Conservation (phyloP, 768 basidiomycete genomes). For the Rhizopogon salebrosus region DNA sequence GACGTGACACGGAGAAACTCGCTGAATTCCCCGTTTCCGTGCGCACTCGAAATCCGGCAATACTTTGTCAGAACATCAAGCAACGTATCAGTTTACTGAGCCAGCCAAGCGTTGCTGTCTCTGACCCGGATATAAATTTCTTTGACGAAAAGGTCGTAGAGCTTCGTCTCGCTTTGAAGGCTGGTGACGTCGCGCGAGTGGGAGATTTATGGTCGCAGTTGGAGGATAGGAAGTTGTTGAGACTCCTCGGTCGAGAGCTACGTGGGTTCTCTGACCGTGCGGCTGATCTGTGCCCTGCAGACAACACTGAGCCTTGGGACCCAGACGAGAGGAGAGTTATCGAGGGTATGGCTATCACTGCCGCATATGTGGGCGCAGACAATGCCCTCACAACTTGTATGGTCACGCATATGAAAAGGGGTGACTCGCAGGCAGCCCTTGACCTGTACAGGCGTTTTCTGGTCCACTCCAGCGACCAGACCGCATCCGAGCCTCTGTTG, state of each 20-base stretch:
- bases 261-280: constrained; percentile 34
- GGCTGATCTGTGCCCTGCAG: constrained; percentile 20
- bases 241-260: constrained; percentile 42
- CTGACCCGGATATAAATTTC: constrained; percentile 27
- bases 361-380: constrained; percentile 39
- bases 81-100: constrained; percentile 5
- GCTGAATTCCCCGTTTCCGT: constrained; percentile 1
- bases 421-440: constrained; percentile 38
- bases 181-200: constrained; percentile 27
- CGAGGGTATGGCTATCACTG: constrained; percentile 45
- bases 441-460: constrained; percentile 39
- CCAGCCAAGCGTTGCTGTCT: constrained; percentile 5
- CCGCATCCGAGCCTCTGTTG: constrained; percentile 13
- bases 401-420: constrained; percentile 36
- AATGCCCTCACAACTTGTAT: constrained; percentile 49
- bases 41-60: constrained; percentile 7
- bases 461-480: constrained; percentile 13
- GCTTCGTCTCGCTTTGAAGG: constrained; percentile 34
- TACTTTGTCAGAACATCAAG: constrained; percentile 23
- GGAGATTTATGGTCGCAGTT: constrained; percentile 38
- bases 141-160: constrained; percentile 32
- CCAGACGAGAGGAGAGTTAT: constrained; percentile 25
- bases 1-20: constrained; percentile 3
- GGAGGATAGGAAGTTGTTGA: constrained; percentile 36
- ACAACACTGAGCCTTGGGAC: constrained; percentile 17